Evolutionary conservation across 2,329 filamentous ascomycete genomes (phyloP).

Genomic region (Xenoacremonium recifei): DNA sequence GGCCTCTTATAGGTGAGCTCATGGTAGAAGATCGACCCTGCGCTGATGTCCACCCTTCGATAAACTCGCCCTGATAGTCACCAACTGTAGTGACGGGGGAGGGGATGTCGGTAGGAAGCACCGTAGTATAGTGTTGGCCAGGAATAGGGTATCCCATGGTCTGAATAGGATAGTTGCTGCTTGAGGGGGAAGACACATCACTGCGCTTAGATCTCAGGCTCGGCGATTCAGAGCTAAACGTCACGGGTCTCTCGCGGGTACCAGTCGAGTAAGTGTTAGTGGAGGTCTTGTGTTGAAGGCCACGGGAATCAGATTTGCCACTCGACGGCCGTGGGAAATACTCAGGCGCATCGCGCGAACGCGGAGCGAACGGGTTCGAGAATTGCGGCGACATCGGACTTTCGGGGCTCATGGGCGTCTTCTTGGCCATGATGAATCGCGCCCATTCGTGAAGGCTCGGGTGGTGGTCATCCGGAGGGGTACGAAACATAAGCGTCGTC

Average conservation of each 20-base stretch:
- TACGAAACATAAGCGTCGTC: conserved; percentile 56
- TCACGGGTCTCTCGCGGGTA: conserved; percentile 46
- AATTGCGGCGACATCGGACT: conserved; percentile 55
- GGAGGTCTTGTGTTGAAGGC: conserved; percentile 48
- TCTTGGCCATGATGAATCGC: conserved; percentile 48
- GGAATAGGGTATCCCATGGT: conserved; percentile 38
- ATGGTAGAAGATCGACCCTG: conserved; percentile 59
- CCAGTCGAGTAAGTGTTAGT: conserved; percentile 47
- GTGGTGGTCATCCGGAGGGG: conserved; percentile 49
- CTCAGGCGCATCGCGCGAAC: conserved; percentile 41
- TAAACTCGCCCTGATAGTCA: conserved; percentile 54
- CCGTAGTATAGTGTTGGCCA: conserved; percentile 49
- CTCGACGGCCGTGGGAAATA: conserved; percentile 44
- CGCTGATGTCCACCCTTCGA: conserved; percentile 60
- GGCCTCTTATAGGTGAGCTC: conserved; percentile 54
- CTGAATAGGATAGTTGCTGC: conserved; percentile 41
- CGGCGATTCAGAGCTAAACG: conserved; percentile 56
- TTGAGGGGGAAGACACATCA: conserved; percentile 59
- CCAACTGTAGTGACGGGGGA: conserved; percentile 55
- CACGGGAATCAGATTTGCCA: conserved; percentile 32
- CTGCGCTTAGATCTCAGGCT: conserved; percentile 62
- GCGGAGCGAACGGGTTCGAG: conserved; percentile 49
- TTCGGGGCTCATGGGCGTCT: conserved; percentile 46
- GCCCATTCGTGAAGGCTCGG: conserved; percentile 60
- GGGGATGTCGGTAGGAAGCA: conserved; percentile 54